Evolutionary conservation across 495 filamentous ascomycete species (phyloP), one percentile per base, ranked within the genome.

Genomic region (Xylaria bambusicola): DNA sequence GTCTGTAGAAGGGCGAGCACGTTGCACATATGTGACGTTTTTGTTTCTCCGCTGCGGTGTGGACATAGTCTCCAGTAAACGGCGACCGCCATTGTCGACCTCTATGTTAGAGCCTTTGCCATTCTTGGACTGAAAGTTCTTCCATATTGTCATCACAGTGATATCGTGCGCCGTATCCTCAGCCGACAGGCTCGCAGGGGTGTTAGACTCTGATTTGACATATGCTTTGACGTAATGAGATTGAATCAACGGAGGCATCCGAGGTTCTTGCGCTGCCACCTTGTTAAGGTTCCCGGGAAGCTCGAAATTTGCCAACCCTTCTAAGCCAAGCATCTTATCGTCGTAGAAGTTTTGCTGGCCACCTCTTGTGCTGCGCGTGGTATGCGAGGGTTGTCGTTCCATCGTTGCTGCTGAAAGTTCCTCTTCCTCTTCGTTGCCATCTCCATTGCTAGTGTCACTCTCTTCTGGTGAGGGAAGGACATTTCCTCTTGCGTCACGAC

Each of bases 341-440:
- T 80, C 78, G 40, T 78, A 75, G 41, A 87, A 77, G 49, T 74
- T 72, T 42, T 77, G 79, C 53, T 81, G 80, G 38, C 78, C 85
- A 12, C 77, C 81, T 31, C 86, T 82, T 3, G 85, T 90, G 49
- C 87, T 90, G 12, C 89, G 84, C 10, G 89, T 92, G 15, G 85
- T 83, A 62, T 92, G 88, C 38, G 87, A 89, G 27, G 83, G 82
- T 17, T 87, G 86, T 4, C 88, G 81, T 50, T 88, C 87, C 88
- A 91, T 91, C 60, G 79, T 79, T 1, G 82, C 77, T 0, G 86
- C 87, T 8, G 80, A 78, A 0, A 83, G 72, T 17, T 75, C 75
- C 9, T 75, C 75, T n/a, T 80, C 78, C 17, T 79, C 74, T 6
- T 77, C 72, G 21, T 81, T 75, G 41, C 65, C 81, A 17, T 80